A percentile compares a stretch with the other conserved stretches of the same genome.
phyloP scores from a whole-genome alignment of 2,329 filamentous ascomycete genomes.

The Emergomyces pasteurianus region DNA sequence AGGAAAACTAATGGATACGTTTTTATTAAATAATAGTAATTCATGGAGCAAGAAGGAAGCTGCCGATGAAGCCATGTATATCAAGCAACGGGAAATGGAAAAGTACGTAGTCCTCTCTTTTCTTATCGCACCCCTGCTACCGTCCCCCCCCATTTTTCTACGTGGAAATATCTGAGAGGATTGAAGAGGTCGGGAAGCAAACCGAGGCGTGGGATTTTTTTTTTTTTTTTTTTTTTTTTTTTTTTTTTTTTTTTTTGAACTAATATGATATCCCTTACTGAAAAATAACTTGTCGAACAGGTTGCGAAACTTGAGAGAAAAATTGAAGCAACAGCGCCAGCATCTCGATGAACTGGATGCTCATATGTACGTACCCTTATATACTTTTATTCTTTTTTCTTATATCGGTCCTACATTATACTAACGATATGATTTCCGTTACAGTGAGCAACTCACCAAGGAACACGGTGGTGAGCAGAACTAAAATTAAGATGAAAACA shows the following conservation, averaged over 20 bases:
- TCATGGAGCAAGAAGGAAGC: constrained; percentile 86
- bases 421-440: not conserved
- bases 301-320: constrained; percentile 57
- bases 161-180: not conserved
- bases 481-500: constrained; percentile 16
- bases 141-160: not conserved
- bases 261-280: not conserved
- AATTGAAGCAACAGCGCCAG: constrained; percentile 62
- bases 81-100: constrained; percentile 77
- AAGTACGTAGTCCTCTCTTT: constrained; percentile 45
- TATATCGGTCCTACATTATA: not conserved
- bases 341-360: constrained; percentile 76
- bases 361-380: constrained; percentile 59
- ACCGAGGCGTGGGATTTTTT: not conserved
- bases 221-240: no score
- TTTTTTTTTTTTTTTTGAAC: no score
- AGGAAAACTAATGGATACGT: not conserved
- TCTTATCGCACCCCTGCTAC: not conserved
- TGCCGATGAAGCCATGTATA: constrained; percentile 72
- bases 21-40: constrained; percentile 49
- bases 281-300: constrained; percentile 20
- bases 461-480: constrained; percentile 54
- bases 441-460: constrained; percentile 65
- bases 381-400: not conserved
- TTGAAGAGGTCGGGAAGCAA: not conserved